Evolutionary conservation across 352 stramenopile genomes (phyloP).

Genomic region (Globisporangium paroecandrum): DNA sequence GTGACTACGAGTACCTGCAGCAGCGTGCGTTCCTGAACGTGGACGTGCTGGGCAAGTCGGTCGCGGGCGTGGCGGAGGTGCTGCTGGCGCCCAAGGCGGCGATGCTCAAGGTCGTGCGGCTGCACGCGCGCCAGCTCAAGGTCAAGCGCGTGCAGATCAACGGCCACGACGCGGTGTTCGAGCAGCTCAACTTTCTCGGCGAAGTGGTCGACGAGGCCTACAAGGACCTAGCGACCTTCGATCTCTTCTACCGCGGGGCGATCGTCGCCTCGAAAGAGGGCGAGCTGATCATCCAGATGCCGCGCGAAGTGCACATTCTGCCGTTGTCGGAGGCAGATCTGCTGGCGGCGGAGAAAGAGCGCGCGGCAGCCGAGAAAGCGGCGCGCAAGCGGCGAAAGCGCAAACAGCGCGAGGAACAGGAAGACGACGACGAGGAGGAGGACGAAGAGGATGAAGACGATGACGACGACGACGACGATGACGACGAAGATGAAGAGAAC

Average conservation of each 20-base stretch:
- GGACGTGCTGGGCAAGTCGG: constrained; percentile 60
- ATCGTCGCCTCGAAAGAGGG: constrained; percentile 84
- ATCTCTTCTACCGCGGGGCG: constrained; percentile 81
- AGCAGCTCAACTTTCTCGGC: constrained; percentile 76
- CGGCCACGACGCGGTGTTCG: constrained; percentile 52
- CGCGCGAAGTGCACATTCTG: constrained; percentile 50
- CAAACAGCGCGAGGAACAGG: constrained; percentile 7
- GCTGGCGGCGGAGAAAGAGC: constrained; percentile 12
- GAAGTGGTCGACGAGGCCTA: constrained; percentile 81
- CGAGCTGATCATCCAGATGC: constrained; percentile 76
- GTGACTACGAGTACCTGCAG: constrained; percentile 84
- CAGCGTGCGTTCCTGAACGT: constrained; percentile 75
- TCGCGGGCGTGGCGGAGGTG: constrained; percentile 67
- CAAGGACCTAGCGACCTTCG: constrained; percentile 73
- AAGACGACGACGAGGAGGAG: constrained; percentile 17
- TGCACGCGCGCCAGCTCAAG: constrained; percentile 73
- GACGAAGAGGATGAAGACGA: constrained; percentile 40
- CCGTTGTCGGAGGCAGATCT: constrained; percentile 30
- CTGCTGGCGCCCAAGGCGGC: constrained; percentile 59
- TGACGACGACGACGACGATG: constrained; percentile 28
- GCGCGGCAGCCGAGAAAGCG: constrained; percentile 11
- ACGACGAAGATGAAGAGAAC: constrained; percentile 42
- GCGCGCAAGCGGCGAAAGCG: constrained; percentile 18
- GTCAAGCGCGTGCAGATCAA: constrained; percentile 58
- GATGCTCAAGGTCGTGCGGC: constrained; percentile 53